Conservation (phyloP, 805 yeast species). For the Brettanomyces anomalus region DNA sequence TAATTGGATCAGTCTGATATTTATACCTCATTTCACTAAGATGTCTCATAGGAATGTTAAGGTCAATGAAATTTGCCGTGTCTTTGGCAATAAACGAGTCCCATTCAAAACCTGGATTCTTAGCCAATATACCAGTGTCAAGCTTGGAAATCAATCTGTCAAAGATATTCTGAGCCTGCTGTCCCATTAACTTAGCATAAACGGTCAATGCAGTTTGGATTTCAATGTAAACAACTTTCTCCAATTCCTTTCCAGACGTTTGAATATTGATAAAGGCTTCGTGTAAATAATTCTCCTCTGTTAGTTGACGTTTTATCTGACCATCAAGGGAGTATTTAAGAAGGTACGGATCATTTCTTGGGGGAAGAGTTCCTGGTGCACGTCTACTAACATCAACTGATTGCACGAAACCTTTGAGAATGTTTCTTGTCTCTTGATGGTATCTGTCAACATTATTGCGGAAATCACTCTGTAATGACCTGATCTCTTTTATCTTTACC, state of each 20-base stretch:
- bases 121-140: slow-evolving; percentile 60
- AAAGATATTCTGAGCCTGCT: slow-evolving; percentile 65
- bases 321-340: slow-evolving; percentile 63
- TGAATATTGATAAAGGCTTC: slow-evolving; percentile 86
- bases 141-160: slow-evolving; percentile 57
- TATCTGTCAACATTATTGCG: slow-evolving; percentile 67
- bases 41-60: slow-evolving; percentile 51
- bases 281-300: slow-evolving; percentile 78
- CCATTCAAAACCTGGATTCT: slow-evolving; percentile 84
- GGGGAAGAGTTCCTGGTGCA: slow-evolving; percentile 33
- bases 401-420: slow-evolving; percentile 43
- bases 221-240: slow-evolving; percentile 78
- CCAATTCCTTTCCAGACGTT: slow-evolving; percentile 80
- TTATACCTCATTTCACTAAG: slow-evolving; percentile 55
- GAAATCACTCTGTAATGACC: slow-evolving; percentile 75
- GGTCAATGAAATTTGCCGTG: slow-evolving; percentile 53
- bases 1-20: slow-evolving; percentile 59
- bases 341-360: slow-evolving; percentile 74
- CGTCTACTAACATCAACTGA: slow-evolving; percentile 58
- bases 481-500: slow-evolving; percentile 82
- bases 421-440: slow-evolving; percentile 52
- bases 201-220: slow-evolving; percentile 72
- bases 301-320: slow-evolving; percentile 67
- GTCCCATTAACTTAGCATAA: slow-evolving; percentile 62
- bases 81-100: slow-evolving; percentile 70